phyloP scores from a whole-genome alignment of 257 asterid species.

The Gynochthodes officinalis region DNA sequence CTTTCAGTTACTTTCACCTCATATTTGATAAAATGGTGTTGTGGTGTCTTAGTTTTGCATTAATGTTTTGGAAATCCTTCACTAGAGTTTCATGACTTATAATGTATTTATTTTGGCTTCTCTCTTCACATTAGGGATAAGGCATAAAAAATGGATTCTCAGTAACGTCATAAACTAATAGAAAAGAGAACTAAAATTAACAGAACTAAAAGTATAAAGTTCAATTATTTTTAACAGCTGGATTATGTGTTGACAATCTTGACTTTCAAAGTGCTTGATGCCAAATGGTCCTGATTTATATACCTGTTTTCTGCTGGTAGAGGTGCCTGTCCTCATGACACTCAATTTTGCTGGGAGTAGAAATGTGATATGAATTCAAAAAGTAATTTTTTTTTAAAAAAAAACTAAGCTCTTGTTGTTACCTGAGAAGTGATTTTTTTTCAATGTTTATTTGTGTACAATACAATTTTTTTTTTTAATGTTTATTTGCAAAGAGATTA shows the following conservation, averaged over 20 bases:
- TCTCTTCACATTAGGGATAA: background rate
- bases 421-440: background rate
- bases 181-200: background rate
- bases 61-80: background rate
- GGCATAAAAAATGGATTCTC: background rate
- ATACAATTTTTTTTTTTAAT: background rate
- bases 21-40: background rate
- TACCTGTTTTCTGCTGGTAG: background rate
- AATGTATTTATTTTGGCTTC: background rate
- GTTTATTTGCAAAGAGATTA: conserved; percentile 1
- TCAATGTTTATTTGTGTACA: background rate
- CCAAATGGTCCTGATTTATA: background rate
- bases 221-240: background rate
- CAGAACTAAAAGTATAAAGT: background rate
- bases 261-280: background rate
- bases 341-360: background rate
- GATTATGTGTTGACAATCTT: background rate
- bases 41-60: background rate
- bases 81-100: background rate
- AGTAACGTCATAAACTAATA: background rate
- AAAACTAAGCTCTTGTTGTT: background rate
- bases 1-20: background rate
- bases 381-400: too few species aligned
- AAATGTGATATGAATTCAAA: background rate
- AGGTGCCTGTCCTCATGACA: background rate